These are phyloP conservation scores for Mycosphaerelloides madeirae DNA, from an alignment of 2,329 filamentous ascomycete species.

Conservation along the genomic window DNA sequence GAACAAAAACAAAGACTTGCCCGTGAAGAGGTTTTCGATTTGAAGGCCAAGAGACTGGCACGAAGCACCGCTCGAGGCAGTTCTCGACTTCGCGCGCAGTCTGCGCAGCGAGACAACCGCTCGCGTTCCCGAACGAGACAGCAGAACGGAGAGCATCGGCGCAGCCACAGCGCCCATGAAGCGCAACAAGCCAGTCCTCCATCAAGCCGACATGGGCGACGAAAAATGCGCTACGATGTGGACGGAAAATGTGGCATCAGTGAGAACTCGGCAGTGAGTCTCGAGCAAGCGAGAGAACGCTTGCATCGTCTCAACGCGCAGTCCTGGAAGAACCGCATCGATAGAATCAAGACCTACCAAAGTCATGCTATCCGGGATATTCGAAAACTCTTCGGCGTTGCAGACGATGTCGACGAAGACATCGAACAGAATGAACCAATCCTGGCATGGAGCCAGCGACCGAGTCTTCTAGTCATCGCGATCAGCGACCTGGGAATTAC, in stretches of 20 bases:
- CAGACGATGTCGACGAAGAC: slow-evolving; percentile 75
- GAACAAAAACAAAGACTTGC: slow-evolving; percentile 89
- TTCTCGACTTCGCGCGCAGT: slow-evolving; percentile 51
- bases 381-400: slow-evolving; percentile 73
- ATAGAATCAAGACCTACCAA: slow-evolving; percentile 65
- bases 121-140: slow-evolving; percentile 30
- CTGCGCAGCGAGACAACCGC: slow-evolving; percentile 44
- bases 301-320: slow-evolving; percentile 78
- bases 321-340: slow-evolving; percentile 89
- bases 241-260: slow-evolving; percentile 70
- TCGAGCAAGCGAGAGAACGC: slow-evolving; percentile 69
- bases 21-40: slow-evolving; percentile 79
- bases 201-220: slow-evolving; percentile 27
- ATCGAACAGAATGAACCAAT: slow-evolving; percentile 78
- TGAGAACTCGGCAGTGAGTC: slow-evolving; percentile 65
- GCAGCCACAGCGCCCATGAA: slow-evolving; percentile 36
- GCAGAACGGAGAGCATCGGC: slow-evolving; percentile 26
- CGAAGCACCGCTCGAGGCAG: slow-evolving; percentile 50
- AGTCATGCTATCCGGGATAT: slow-evolving; percentile 72
- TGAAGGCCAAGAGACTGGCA: slow-evolving; percentile 83
- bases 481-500: slow-evolving; percentile 80
- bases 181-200: slow-evolving; percentile 16
- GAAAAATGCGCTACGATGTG: slow-evolving; percentile 66
- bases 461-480: slow-evolving; percentile 72
- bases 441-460: slow-evolving; percentile 76